A percentile compares a stretch with the other conserved stretches of the same genome.
phyloP scores from a whole-genome alignment of 2,329 filamentous ascomycete genomes.

The Xylaria sp. region DNA sequence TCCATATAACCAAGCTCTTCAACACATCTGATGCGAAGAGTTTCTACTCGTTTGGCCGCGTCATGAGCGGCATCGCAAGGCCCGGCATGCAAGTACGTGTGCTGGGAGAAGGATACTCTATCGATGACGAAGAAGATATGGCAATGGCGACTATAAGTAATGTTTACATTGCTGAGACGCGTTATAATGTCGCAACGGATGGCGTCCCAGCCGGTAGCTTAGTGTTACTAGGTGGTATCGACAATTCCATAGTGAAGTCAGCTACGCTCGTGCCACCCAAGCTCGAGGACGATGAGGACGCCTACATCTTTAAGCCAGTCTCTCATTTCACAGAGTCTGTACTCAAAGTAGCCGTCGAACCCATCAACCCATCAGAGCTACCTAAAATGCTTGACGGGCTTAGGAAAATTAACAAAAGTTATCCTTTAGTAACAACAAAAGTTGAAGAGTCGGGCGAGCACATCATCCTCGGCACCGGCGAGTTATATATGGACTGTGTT shows the following conservation, averaged over 20 bases:
- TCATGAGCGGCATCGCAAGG: constrained; percentile 89
- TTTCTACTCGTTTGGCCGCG: constrained; percentile 90
- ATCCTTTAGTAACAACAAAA: constrained; percentile 94
- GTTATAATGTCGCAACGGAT: constrained; percentile 91
- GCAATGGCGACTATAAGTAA: constrained; percentile 83
- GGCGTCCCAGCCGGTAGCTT: constrained; percentile 94
- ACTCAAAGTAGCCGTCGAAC: constrained; percentile 96
- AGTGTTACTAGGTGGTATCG: constrained; percentile 90
- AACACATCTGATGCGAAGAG: constrained; percentile 89
- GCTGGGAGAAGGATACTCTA: constrained; percentile 92
- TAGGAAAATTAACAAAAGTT: constrained; percentile 97
- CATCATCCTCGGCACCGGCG: constrained; percentile 92
- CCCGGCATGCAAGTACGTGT: constrained; percentile 88
- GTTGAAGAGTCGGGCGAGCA: constrained; percentile 98
- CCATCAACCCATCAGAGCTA: constrained; percentile 96
- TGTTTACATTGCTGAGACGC: constrained; percentile 90
- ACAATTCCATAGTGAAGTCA: constrained; percentile 98
- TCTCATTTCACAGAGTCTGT: constrained; percentile 97
- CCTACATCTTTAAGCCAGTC: constrained; percentile 93
- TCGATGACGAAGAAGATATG: constrained; percentile 99
- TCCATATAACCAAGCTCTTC: constrained; percentile 94
- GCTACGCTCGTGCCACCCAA: constrained; percentile 87
- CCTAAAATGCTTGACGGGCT: constrained; percentile 99
- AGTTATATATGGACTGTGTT: constrained; percentile 99
- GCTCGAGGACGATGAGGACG: constrained; percentile 87